Conservation (phyloP, 306 rosid species). For the Citrullus amarus region DNA sequence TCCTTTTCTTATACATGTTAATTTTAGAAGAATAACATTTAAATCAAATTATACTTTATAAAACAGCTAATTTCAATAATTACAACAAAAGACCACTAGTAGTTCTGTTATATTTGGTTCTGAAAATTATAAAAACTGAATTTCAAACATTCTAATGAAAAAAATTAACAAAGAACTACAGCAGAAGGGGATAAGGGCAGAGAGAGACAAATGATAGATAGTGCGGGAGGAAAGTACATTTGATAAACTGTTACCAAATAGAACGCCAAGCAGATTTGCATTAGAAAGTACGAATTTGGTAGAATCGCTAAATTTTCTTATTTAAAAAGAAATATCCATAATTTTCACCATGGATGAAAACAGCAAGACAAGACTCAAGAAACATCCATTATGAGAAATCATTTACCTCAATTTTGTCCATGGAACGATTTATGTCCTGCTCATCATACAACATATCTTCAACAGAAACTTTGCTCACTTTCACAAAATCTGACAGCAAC, state of each 20-base stretch:
- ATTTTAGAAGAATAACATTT: background rate
- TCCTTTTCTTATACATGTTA: background rate
- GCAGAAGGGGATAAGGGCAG: background rate
- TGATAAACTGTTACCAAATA: background rate
- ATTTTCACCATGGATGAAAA: background rate
- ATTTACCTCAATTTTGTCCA: conserved; percentile 91
- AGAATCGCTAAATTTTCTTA: background rate
- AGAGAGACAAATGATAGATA: background rate
- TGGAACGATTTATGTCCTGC: conserved; percentile 86
- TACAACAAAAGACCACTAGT: background rate
- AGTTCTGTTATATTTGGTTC: background rate
- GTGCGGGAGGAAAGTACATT: background rate
- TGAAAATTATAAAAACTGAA: background rate
- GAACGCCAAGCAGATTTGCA: background rate
- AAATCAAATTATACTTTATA: background rate
- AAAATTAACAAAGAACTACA: background rate
- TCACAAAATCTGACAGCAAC: conserved; percentile 68
- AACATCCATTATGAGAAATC: background rate
- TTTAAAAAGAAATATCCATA: background rate
- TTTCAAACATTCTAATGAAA: background rate
- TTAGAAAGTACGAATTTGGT: background rate
- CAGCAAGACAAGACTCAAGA: background rate
- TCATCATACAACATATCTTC: conserved; percentile 84
- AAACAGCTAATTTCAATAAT: background rate
- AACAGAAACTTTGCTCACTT: conserved; percentile 88